phyloP scores from a whole-genome alignment of 176 grass and related monocot species.

The Guadua angustifolia region DNA sequence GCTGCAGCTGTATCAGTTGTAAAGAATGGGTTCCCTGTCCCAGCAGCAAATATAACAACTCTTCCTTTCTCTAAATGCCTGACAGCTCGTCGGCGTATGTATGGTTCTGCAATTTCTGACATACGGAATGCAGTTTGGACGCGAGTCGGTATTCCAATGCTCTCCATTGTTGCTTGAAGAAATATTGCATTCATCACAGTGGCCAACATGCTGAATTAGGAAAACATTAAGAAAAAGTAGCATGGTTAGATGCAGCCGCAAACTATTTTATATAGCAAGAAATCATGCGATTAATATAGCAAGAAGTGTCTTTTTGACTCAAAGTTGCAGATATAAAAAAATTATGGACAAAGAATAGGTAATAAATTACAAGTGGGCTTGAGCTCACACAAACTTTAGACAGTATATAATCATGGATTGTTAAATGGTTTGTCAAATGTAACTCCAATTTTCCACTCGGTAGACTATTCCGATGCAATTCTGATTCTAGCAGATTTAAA shows the following conservation, averaged over 20 bases:
- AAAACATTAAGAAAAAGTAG: not conserved
- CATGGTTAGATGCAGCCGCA: not conserved
- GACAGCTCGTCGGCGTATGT: constrained; percentile 89
- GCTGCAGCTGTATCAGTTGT: constrained; percentile 98
- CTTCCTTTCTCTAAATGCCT: constrained; percentile 98
- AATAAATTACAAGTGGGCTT: not conserved
- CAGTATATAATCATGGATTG: not conserved
- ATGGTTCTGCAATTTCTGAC: constrained; percentile 98
- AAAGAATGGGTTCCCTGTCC: constrained; percentile 98
- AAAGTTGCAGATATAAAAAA: constrained; percentile 6
- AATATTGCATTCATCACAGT: constrained; percentile 99
- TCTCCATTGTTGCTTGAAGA: constrained; percentile 99
- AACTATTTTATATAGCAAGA: constrained; percentile 16
- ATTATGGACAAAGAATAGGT: not conserved
- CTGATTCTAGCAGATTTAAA: not conserved
- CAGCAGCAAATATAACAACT: constrained; percentile 98
- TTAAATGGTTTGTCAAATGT: constrained; percentile 6
- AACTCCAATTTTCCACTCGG: not conserved
- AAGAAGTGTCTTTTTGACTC: not conserved
- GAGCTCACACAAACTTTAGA: not conserved
- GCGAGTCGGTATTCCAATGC: constrained; percentile 91
- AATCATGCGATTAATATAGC: not conserved
- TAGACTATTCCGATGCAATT: not conserved
- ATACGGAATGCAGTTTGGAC: constrained; percentile 98
- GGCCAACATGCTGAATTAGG: constrained; percentile 78